Base-by-base conservation (phyloP, 1,284 basidiomycete genomes). In the Ceratobasidium sp. region DNA sequence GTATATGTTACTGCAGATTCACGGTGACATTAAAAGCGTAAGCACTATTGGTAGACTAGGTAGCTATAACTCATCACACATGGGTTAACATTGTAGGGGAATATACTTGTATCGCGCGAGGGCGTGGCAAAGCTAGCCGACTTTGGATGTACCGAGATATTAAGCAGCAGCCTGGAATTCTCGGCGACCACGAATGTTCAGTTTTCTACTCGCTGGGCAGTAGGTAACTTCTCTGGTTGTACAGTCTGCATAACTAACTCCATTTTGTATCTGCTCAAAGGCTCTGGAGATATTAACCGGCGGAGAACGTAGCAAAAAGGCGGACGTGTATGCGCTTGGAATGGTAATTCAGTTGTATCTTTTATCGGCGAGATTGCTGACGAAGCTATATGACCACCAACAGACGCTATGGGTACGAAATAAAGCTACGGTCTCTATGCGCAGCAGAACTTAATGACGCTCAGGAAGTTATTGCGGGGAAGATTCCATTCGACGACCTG, bases 161-260 rank as follows among this genome's bases (percentile, higher is more conserved):
- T 26, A 13, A 15, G 46, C 54, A 2, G n/a, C 59, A 5, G 4
- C 23, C 5, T 70, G 57, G n/a, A n/a, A n/a, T n/a, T n/a, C 54
- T 44, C 40, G 3, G 59, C 68, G 1, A 70, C 52, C 1, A 23
- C 2, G 20, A n/a, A 12, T 12, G 12, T 42, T 12, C 38, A 1
- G 9, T 44, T 59, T 44, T 70, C 68, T 7, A 7, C 59, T 6
- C 50, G 68, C 1, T 70, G 68, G 68, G 54, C 68, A 38, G 68
- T 70, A 59, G 3, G 56, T 26, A 13, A 17, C 46, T 48, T 66
- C 15, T 62, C 9, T 33, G 9, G 23, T 7, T 33, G 9, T 33
- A 6, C 10, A n/a, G 12, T 7, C n/a, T n/a, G 5, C 3, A 33
- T 38, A 7, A 42, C n/a, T 6, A 33, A 5, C n/a, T 62, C 2